Evolutionary conservation across 2,329 filamentous ascomycete genomes (phyloP), one percentile per base, ranked within the genome.

Genomic region (Plectosphaerella plurivora): DNA sequence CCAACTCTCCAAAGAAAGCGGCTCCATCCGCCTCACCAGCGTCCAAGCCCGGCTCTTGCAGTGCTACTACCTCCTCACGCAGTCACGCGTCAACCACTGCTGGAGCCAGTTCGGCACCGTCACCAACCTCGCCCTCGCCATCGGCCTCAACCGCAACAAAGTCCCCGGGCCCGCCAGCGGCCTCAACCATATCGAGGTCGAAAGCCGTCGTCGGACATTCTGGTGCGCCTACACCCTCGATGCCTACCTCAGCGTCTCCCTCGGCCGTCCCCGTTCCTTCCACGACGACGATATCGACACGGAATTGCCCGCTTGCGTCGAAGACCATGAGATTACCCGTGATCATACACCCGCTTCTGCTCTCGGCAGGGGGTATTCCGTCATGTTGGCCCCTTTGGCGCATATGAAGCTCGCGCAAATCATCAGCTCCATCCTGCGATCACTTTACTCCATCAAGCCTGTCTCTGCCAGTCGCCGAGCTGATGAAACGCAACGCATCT

Each of bases 251-350:
- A 83, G 82, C 51, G 78, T 81, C 18, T 78, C 82, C 48, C 73
- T 86, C 10, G 84, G 84, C 2, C 71, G 83, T 16, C 84, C 84
- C 1, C 67, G 78, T 15, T 74, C 82, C 2, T 81, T 86, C 47
- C 83, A 83, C 53, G 81, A 86, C 47, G 82, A 86, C 45, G 82
- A 86, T 51, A 84, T 86, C 49, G 83, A 86, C 55, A 81, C 85
- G 56, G 77, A 82, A 15, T 65, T 83, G 14, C 83, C 83, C 0
- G 68, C 71, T 8, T 66, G 70, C 20, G 71, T 82, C 7, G 80
- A 83, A 51, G 82, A 86, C 53, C 51, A 51, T 7, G 55, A 57
- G n/a, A 35, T 57, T 6, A 53, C 52, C 6, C 51, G 53, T 5
- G 53, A 55, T 12, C 48, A 51, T 24, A 49, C 53, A 66, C 1